phyloP scores from a whole-genome alignment of 2,329 filamentous ascomycete genomes.

The Cercospora sojina region DNA sequence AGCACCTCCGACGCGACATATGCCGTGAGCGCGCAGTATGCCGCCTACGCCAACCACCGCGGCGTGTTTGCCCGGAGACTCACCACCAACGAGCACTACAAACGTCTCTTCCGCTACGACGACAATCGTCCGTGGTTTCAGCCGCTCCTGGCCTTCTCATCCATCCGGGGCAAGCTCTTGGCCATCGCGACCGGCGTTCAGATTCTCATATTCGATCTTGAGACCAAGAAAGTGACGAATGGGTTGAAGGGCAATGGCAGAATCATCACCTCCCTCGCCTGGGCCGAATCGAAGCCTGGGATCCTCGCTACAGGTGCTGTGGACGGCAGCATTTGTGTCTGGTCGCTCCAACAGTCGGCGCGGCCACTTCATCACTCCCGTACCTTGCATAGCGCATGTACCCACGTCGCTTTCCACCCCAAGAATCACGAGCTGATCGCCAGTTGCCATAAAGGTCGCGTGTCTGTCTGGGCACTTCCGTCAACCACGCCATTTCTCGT shows the following conservation, averaged over 20 bases:
- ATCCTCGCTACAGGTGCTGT: conserved; percentile 25
- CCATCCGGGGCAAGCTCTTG: conserved; percentile 23
- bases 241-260: conserved; percentile 28
- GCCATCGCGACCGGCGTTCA: conserved; percentile 27
- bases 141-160: conserved; percentile 25
- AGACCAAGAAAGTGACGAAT: conserved; percentile 11
- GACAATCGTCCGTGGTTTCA: conserved; percentile 16
- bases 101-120: conserved; percentile 17
- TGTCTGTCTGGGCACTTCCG: conserved; percentile 19
- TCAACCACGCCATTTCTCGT: conserved; percentile 17
- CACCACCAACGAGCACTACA: conserved; percentile 6
- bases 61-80: conserved; percentile 23
- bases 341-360: conserved; percentile 24
- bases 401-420: conserved; percentile 19
- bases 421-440: conserved; percentile 18
- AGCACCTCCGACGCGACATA: conserved; percentile 12
- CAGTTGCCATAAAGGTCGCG: conserved; percentile 14
- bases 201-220: conserved; percentile 27
- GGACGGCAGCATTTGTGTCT: conserved; percentile 28
- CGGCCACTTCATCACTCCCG: conserved; percentile 24
- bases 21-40: conserved; percentile 25
- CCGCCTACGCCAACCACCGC: conserved; percentile 21
- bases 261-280: conserved; percentile 25
- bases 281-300: conserved; percentile 18
- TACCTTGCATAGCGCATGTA: conserved; percentile 22